A percentile compares a stretch with the other conserved stretches of the same genome.
Conservation (phyloP, 2,329 filamentous ascomycete species). For the Furcasterigmium furcatum region DNA sequence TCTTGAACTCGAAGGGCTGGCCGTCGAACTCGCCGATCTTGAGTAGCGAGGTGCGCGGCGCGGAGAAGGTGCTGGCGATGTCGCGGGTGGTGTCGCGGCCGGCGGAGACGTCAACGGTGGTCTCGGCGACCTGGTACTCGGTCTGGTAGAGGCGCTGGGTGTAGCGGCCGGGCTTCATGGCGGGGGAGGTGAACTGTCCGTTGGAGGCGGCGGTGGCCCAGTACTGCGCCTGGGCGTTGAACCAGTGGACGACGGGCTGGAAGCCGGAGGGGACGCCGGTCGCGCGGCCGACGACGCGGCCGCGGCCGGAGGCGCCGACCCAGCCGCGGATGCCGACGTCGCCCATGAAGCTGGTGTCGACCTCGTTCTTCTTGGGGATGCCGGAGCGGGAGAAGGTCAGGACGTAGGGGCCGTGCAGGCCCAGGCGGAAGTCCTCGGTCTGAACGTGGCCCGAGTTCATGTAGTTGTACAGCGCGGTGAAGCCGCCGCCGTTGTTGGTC, state of each 20-base stretch:
- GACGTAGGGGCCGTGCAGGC: slow-evolving; percentile 64
- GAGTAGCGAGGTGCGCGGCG: slow-evolving; percentile 52
- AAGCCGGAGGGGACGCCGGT: slow-evolving; percentile 51
- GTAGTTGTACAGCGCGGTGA: slow-evolving; percentile 61
- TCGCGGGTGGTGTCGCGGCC: slow-evolving; percentile 44
- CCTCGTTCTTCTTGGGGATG: slow-evolving; percentile 41
- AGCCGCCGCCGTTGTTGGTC: slow-evolving; percentile 57
- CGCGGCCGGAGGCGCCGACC: slow-evolving; percentile 51
- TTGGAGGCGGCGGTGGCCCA: slow-evolving; percentile 55
- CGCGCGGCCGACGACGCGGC: slow-evolving; percentile 58
- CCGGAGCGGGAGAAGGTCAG: slow-evolving; percentile 58
- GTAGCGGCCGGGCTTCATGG: slow-evolving; percentile 66
- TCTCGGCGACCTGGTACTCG: slow-evolving; percentile 51
- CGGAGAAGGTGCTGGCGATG: slow-evolving; percentile 43
- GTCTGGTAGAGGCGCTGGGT: slow-evolving; percentile 64
- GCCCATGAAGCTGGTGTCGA: slow-evolving; percentile 58
- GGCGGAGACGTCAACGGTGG: slow-evolving; percentile 44
- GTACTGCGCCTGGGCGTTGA: slow-evolving; percentile 60
- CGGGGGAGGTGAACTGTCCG: slow-evolving; percentile 59
- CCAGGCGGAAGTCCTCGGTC: slow-evolving; percentile 59
- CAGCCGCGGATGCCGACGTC: slow-evolving; percentile 56
- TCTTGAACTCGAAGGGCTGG: slow-evolving; percentile 60
- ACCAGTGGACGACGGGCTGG: slow-evolving; percentile 62
- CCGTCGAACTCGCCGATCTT: slow-evolving; percentile 66
- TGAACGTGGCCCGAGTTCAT: slow-evolving; percentile 65